Evolutionary conservation across 179 eudicot genomes (phyloP).

Genomic region (Vitellaria paradoxa): DNA sequence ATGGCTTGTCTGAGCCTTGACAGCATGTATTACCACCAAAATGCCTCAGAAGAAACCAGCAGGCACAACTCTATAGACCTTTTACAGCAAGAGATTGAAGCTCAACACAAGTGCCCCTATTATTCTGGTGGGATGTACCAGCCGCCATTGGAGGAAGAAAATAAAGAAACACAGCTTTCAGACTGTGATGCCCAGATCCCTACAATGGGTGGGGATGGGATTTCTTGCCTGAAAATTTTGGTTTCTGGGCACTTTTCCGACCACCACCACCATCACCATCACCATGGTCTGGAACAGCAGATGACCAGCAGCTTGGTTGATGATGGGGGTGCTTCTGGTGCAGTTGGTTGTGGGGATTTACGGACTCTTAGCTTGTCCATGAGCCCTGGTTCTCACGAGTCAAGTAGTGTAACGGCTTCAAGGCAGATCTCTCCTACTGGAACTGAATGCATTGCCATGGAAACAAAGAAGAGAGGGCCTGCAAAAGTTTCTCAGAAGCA

Average conservation of each 20-base stretch:
- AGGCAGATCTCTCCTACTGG: conserved; percentile 39
- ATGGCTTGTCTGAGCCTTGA: conserved; percentile 60
- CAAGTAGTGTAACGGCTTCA: conserved; percentile 59
- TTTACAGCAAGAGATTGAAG: conserved; percentile 21
- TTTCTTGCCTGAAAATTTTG: conserved; percentile 24
- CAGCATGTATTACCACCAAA: conserved; percentile 53
- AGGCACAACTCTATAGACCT: conserved; percentile 22
- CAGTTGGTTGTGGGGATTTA: conserved; percentile 39
- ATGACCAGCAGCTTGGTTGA: conserved; percentile 11
- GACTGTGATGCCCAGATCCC: conserved; percentile 23
- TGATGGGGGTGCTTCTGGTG: conserved; percentile 11
- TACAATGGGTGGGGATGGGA: conserved; percentile 2
- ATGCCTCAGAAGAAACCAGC: conserved; percentile 18
- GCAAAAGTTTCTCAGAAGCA: conserved; percentile 38
- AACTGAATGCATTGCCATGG: conserved; percentile 12
- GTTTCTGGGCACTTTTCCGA: conserved; percentile 18
- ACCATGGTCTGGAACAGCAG: conserved; percentile 3
- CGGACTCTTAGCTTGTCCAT: conserved; percentile 63
- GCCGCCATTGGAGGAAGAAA: conserved; percentile 13
- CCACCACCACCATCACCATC: neutral
- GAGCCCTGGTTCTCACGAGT: conserved; percentile 80
- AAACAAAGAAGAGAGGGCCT: conserved; percentile 48
- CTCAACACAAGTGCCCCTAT: conserved; percentile 22
- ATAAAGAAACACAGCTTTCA: conserved; percentile 9
- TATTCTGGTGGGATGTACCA: conserved; percentile 38